phyloP scores from a whole-genome alignment of 495 filamentous ascomycete species.

The Talaromyces liani region DNA sequence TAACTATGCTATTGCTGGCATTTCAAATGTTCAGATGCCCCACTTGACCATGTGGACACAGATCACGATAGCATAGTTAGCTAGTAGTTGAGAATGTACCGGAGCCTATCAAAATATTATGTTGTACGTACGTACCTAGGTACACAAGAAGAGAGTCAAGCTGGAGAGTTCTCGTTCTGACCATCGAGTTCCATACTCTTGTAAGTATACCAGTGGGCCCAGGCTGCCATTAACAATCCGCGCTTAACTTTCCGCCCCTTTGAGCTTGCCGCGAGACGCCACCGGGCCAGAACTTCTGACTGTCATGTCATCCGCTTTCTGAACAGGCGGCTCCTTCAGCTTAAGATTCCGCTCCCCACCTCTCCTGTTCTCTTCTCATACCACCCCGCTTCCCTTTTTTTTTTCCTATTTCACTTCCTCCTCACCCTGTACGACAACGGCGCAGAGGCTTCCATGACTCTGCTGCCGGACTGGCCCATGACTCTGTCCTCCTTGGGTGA shows the following conservation, averaged over 20 bases:
- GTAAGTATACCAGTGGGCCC: background rate
- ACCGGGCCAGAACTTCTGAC: background rate
- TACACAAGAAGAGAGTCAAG: background rate
- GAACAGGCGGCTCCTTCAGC: background rate
- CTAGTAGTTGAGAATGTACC: background rate
- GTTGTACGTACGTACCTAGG: background rate
- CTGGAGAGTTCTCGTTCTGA: background rate
- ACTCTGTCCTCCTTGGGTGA: slow-evolving; percentile 43
- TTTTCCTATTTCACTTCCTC: slow-evolving; percentile 10
- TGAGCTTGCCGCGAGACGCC: background rate
- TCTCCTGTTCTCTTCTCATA: background rate
- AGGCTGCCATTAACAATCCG: background rate
- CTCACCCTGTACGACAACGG: background rate
- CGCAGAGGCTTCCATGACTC: slow-evolving; percentile 23
- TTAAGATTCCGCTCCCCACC: background rate
- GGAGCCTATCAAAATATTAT: background rate
- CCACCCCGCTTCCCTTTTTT: background rate
- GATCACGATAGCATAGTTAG: background rate
- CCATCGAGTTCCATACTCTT: background rate
- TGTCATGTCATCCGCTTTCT: background rate
- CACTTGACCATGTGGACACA: background rate
- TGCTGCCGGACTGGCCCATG: slow-evolving; percentile 30
- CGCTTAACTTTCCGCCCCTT: background rate
- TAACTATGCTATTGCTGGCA: background rate
- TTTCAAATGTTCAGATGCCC: background rate